Conservation (phyloP, 495 filamentous ascomycete genomes). For the Hypoxylon fuscum region DNA sequence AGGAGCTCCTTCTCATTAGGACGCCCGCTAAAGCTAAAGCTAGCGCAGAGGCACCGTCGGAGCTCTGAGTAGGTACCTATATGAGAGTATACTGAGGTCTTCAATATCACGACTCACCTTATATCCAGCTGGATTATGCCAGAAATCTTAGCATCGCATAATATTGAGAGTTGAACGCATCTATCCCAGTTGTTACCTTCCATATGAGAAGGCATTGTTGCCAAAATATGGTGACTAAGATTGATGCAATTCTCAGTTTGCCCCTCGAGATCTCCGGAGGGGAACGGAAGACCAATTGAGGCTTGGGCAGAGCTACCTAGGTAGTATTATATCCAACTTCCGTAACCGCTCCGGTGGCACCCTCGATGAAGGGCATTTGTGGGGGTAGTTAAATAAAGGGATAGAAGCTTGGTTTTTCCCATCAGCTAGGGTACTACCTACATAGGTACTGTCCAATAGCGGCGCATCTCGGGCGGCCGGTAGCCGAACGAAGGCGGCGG, state of each 20-base stretch:
- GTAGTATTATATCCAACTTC: slow-evolving; percentile 4
- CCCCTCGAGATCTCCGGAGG: slow-evolving; percentile 3
- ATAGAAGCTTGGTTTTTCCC: slow-evolving; percentile 21
- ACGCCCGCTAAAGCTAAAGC: slow-evolving; percentile 34
- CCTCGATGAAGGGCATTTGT: slow-evolving; percentile 9
- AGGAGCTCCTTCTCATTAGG: slow-evolving; percentile 51
- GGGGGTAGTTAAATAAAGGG: slow-evolving; percentile 4
- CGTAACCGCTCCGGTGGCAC: slow-evolving; percentile 2
- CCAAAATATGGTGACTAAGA: neutral
- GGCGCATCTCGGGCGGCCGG: slow-evolving; percentile 11
- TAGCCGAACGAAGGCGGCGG: slow-evolving; percentile 9
- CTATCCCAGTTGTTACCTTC: neutral
- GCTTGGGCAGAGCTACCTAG: slow-evolving; percentile 3
- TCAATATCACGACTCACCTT: neutral
- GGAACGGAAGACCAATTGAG: neutral
- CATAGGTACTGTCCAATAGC: slow-evolving; percentile 20
- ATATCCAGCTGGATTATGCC: no score
- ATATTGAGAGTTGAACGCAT: neutral
- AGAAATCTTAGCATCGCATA: no score
- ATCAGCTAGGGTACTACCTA: slow-evolving; percentile 13
- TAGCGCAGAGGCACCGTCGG: neutral
- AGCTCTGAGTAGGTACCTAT: slow-evolving; percentile 20
- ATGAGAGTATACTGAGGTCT: neutral
- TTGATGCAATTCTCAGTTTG: neutral
- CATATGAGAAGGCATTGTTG: neutral